phyloP scores from a whole-genome alignment of 2,329 filamentous ascomycete species.

The Aspergillus piperis region DNA sequence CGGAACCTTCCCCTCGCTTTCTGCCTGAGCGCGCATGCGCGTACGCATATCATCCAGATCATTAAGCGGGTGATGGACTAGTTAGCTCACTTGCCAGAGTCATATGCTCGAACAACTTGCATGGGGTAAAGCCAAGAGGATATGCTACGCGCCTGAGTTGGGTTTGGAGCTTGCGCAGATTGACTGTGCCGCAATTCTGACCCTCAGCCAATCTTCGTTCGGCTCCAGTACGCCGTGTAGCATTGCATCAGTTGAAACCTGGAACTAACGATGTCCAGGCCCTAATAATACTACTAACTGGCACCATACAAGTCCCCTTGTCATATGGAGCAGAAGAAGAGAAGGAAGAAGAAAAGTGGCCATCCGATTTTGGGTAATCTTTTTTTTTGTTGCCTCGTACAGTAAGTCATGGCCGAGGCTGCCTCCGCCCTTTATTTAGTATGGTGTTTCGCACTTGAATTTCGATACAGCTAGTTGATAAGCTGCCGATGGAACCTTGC shows the following conservation, averaged over 20 bases:
- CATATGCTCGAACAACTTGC: not conserved
- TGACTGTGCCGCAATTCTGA: slow-evolving; percentile 25
- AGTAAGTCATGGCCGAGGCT: not conserved
- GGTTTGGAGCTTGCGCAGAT: slow-evolving; percentile 20
- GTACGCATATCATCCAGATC: not conserved
- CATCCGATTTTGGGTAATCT: not conserved
- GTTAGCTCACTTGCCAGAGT: not conserved
- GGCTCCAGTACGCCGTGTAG: not conserved
- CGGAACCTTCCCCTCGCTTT: slow-evolving; percentile 7
- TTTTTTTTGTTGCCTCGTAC: not conserved
- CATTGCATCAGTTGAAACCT: not conserved
- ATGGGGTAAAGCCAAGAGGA: not conserved
- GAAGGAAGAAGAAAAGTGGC: not conserved
- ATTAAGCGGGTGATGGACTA: not conserved
- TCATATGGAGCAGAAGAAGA: not conserved
- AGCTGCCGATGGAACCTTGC: not conserved
- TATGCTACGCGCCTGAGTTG: slow-evolving; percentile 6
- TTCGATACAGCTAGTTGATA: not conserved
- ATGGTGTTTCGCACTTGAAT: not conserved
- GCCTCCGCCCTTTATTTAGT: not conserved
- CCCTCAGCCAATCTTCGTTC: not conserved
- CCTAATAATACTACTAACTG: not conserved
- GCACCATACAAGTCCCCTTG: not conserved
- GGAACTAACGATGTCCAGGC: not conserved
- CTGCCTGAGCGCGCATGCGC: not conserved